Percentiles rank a stretch among this genome's conserved stretches.
Conservation (phyloP, 2,329 filamentous ascomycete species). For the Hypomyces rosellus region DNA sequence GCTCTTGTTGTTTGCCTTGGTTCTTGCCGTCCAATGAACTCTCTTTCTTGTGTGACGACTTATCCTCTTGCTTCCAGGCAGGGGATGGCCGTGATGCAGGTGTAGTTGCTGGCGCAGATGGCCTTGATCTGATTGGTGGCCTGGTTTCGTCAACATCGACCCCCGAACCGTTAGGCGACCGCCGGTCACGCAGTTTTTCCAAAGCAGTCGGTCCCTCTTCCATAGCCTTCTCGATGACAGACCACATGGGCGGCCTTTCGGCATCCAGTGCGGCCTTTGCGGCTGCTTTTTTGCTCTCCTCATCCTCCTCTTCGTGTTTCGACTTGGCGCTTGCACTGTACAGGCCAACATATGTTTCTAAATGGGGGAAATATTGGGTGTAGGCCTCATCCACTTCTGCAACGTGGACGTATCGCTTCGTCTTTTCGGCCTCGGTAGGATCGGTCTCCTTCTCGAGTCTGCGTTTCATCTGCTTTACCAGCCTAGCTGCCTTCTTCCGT, state of each 20-base stretch:
- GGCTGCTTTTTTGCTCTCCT: slow-evolving; percentile 31
- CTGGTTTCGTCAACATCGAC: slow-evolving; percentile 1
- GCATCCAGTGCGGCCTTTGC: slow-evolving; percentile 39
- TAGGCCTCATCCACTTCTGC: slow-evolving; percentile 72
- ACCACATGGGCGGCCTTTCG: slow-evolving; percentile 59
- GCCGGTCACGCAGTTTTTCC: slow-evolving; percentile 50
- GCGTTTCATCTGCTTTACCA: slow-evolving; percentile 58
- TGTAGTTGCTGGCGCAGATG: neutral
- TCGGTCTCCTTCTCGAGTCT: slow-evolving; percentile 47
- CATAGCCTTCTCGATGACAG: slow-evolving; percentile 58
- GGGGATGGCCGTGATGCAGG: neutral
- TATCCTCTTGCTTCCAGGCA: slow-evolving; percentile 14
- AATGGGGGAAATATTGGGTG: slow-evolving; percentile 63
- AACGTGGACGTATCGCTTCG: slow-evolving; percentile 56
- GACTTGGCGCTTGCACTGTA: slow-evolving; percentile 40
- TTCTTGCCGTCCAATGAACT: slow-evolving; percentile 13
- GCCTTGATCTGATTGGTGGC: slow-evolving; percentile 8
- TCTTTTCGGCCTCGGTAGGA: slow-evolving; percentile 41
- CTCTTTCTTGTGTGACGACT: slow-evolving; percentile 15
- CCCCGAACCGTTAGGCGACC: slow-evolving; percentile 16
- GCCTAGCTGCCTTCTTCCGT: slow-evolving; percentile 63
- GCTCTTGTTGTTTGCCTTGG: slow-evolving; percentile 19
- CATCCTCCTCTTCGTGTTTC: slow-evolving; percentile 34
- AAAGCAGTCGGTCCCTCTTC: slow-evolving; percentile 46
- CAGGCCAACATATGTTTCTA: slow-evolving; percentile 63